Conservation (phyloP, 768 basidiomycete species). For the Panellus pusillus region DNA sequence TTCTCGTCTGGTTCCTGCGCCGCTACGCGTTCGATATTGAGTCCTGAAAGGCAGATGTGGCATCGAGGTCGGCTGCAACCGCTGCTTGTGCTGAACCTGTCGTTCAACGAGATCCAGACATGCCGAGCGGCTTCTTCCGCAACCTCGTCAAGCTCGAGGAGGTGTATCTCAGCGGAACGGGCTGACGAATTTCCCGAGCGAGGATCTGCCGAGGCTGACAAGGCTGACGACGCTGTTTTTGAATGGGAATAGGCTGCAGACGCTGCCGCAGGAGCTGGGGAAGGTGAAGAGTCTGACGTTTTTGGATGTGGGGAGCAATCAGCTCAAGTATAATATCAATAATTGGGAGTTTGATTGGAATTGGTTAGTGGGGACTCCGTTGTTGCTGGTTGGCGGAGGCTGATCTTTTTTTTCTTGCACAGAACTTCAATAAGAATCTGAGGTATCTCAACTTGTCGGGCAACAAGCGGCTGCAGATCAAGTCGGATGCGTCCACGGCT, state of each 20-base stretch:
- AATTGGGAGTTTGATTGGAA: conserved; percentile 99
- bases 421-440: conserved; percentile 96
- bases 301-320: conserved; percentile 92
- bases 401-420: conserved; percentile 1
- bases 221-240: conserved; percentile 76
- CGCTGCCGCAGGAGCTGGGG: conserved; percentile 86
- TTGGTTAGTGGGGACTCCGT: conserved; percentile 57
- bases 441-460: conserved; percentile 96
- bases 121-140: conserved; percentile 76
- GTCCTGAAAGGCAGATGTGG: no score
- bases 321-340: conserved; percentile 94
- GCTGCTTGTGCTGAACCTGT: conserved; percentile 82
- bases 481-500: conserved; percentile 55
- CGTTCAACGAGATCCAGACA: conserved; percentile 91
- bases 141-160: conserved; percentile 74
- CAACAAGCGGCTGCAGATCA: conserved; percentile 95
- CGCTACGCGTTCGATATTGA: no score
- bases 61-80: no score
- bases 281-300: conserved; percentile 77
- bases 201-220: conserved; percentile 75
- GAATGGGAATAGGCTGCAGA: conserved; percentile 93
- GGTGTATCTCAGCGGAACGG: conserved; percentile 94
- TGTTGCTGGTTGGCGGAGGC: neutral
- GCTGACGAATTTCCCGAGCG: conserved; percentile 83
- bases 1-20: no score